Conservation (phyloP, 176 grass and related monocot genomes). For the Tuctoria greenei region DNA sequence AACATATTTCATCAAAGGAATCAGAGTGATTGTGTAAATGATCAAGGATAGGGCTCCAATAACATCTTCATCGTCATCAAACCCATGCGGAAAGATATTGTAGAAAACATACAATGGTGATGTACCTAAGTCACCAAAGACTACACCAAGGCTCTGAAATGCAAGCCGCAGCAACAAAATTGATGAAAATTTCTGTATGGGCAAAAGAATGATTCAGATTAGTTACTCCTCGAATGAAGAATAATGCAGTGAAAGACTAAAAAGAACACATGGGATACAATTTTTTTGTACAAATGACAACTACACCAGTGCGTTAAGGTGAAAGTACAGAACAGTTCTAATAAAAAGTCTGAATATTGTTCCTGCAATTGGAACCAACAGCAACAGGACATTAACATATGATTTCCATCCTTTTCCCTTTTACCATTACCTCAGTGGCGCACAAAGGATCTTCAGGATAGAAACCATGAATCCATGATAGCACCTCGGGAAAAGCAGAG, state of each 20-base stretch:
- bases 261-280: background rate
- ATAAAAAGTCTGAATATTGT: conserved; percentile 18
- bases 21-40: conserved; percentile 81
- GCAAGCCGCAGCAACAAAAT: conserved; percentile 55
- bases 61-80: conserved; percentile 66
- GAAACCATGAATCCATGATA: conserved; percentile 1
- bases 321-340: background rate
- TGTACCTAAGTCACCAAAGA: conserved; percentile 82
- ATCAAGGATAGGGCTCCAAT: conserved; percentile 84
- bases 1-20: conserved; percentile 85
- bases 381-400: background rate
- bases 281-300: background rate
- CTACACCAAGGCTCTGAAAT: conserved; percentile 79
- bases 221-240: background rate
- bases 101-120: conserved; percentile 94
- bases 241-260: background rate
- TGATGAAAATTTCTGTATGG: conserved; percentile 67
- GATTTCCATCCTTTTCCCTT: background rate
- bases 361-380: conserved; percentile 4
- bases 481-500: background rate
- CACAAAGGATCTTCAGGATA: background rate
- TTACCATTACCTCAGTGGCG: conserved; percentile 1
- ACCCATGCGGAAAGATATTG: conserved; percentile 69
- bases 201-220: conserved; percentile 17
- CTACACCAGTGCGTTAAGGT: background rate